These are phyloP conservation scores for Fusarium sp. DNA, from an alignment of 2,329 filamentous ascomycete species.

Conservation along the genomic window DNA sequence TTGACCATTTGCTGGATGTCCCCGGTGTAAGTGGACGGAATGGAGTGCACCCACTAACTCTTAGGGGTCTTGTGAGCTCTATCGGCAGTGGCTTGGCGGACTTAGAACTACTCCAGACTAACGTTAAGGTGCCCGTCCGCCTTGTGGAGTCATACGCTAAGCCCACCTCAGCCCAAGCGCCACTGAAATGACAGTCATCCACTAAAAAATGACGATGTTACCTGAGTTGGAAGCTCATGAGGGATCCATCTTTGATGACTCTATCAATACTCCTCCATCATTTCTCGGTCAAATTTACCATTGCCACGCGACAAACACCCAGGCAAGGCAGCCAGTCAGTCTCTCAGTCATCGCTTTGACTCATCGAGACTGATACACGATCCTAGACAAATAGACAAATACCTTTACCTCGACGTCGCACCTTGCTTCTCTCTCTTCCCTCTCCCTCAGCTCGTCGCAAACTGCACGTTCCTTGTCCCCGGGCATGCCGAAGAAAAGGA, in stretches of 20 bases:
- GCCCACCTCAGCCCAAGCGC: neutral
- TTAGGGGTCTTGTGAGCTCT: constrained; percentile 20
- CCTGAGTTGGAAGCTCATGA: constrained; percentile 20
- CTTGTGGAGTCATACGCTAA: constrained; percentile 5
- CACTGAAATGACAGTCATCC: constrained; percentile 25
- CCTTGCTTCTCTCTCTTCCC: constrained; percentile 22
- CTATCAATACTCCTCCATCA: constrained; percentile 27
- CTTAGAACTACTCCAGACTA: neutral
- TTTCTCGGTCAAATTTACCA: constrained; percentile 11
- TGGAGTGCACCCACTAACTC: constrained; percentile 5
- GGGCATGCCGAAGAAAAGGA: constrained; percentile 74
- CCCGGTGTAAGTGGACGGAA: neutral
- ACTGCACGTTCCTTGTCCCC: constrained; percentile 29
- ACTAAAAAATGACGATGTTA: constrained; percentile 21
- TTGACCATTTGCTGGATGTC: neutral
- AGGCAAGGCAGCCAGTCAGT: constrained; percentile 3
- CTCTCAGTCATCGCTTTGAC: constrained; percentile 24
- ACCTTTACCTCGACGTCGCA: constrained; percentile 21
- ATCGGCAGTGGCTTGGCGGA: constrained; percentile 36
- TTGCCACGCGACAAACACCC: neutral
- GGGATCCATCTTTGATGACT: constrained; percentile 30
- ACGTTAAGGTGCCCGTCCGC: neutral
- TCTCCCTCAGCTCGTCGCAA: constrained; percentile 21
- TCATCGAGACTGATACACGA: constrained; percentile 36
- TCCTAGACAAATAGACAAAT: constrained; percentile 39